Conservation (phyloP, 257 asterid species). For the Striga asiatica region DNA sequence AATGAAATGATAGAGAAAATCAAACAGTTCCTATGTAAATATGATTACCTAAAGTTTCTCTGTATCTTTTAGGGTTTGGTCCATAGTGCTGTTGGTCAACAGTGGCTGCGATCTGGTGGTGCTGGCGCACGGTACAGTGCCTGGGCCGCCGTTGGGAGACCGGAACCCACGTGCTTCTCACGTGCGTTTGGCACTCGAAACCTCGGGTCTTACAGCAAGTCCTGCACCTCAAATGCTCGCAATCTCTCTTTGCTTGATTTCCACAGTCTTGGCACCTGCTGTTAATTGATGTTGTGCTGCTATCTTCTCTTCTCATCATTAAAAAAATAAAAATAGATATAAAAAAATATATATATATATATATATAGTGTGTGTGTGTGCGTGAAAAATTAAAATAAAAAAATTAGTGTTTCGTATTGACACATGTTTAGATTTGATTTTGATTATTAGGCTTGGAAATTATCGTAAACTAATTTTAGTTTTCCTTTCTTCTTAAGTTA, state of each 20-base stretch:
- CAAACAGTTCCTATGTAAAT: background rate
- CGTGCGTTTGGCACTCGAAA: conserved; percentile 62
- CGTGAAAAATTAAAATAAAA: too few species aligned
- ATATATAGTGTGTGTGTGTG: background rate
- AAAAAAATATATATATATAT: background rate
- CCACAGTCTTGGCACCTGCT: conserved; percentile 76
- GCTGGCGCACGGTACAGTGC: conserved; percentile 28
- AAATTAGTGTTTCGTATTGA: too few species aligned
- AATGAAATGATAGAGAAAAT: background rate
- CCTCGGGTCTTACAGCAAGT: conserved; percentile 71
- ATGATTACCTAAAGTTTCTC: conserved; percentile 38
- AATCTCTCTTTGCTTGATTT: conserved; percentile 70
- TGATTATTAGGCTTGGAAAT: too few species aligned
- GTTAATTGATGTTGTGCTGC: conserved; percentile 10
- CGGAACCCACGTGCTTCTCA: conserved; percentile 84
- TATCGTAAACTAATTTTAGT: too few species aligned
- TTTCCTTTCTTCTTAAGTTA: too few species aligned
- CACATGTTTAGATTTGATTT: too few species aligned
- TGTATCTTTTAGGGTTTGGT: conserved; percentile 56
- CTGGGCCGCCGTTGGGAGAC: conserved; percentile 40
- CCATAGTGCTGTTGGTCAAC: conserved; percentile 21
- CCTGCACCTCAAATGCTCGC: conserved; percentile 47
- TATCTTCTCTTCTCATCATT: conserved; percentile 24
- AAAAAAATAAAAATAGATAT: background rate
- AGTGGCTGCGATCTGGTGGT: conserved; percentile 23